Base-by-base conservation (phyloP, 495 filamentous ascomycete genomes). In the Penicillium maclennaniae region DNA sequence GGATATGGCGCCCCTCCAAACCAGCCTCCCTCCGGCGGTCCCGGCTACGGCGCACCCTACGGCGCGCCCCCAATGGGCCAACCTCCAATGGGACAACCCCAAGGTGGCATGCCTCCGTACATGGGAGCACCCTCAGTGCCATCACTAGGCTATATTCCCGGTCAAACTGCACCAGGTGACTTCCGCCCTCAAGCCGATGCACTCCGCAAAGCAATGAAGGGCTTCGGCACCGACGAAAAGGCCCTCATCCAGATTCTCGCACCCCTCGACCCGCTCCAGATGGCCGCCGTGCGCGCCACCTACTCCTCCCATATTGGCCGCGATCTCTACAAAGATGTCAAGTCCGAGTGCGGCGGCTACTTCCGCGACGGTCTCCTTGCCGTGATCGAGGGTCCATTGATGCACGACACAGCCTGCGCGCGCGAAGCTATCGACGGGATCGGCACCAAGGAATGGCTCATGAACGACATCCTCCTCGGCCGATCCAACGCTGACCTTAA, bases 201-300 rank as follows among this genome's bases (percentile, higher is more conserved):
- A 8, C 75, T 95, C 20, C 78, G 89, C 47, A 80, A 80, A 59
- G 89, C 92, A 3, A 95, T 95, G 87, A 95, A 95, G 73, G 90
- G 92, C 7, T 86, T 93, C 51, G 92, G 91, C 40, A 96, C 92
- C 0, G 84, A 96, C 59, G 91, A 96, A 67, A 82, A 81, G 45
- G 67, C 80, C 0, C 74, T 96, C 0, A 88, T 91, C 59, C 69
- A 72, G 0, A 70, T 86, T 15, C 73, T 97, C 19, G 72, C 83
- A 0, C 75, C 67, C 25, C 81, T 87, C 47, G 84, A 95, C 51
- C 86, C 90, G 4, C 71, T 87, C 12, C 86, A 92, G 59, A 79
- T 93, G 54, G 77, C 81, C 43, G 74, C 81, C 3, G 76, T 97
- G 45, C 84, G 87, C 36, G 57, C 80, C 9, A 75, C 86, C 14